phyloP scores from a whole-genome alignment of 129 eudicot species.

The Flaveria trinervia region DNA sequence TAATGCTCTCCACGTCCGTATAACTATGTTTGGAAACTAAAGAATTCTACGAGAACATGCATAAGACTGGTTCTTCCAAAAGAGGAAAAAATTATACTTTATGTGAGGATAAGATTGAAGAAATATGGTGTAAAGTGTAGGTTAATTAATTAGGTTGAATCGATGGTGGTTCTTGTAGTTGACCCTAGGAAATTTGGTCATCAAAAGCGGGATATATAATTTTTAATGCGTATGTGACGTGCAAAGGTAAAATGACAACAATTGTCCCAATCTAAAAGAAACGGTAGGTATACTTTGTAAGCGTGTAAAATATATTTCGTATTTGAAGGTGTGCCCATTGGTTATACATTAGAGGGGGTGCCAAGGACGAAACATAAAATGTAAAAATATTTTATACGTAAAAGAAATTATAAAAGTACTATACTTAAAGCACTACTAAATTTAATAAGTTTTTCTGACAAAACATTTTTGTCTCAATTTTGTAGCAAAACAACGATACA shows the following conservation, averaged over 20 bases:
- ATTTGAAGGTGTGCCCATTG: too few relatives aligned
- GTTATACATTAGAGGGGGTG: too few relatives aligned
- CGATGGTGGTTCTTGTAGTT: slow-evolving; percentile 14
- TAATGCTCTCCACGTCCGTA: slow-evolving; percentile 13
- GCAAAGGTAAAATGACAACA: slow-evolving; percentile 38
- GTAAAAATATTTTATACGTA: too few relatives aligned
- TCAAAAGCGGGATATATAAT: slow-evolving; percentile 19
- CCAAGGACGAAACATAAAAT: too few relatives aligned
- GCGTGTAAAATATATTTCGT: too few relatives aligned
- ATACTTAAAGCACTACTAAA: too few relatives aligned
- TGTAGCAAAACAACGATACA: too few relatives aligned
- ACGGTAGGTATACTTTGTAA: neutral
- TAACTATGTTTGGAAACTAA: slow-evolving; percentile 14
- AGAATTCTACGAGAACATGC: neutral
- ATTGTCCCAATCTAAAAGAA: slow-evolving; percentile 5
- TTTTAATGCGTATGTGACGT: slow-evolving; percentile 38
- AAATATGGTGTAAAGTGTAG: slow-evolving; percentile 23
- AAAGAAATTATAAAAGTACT: too few relatives aligned
- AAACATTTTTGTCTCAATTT: too few relatives aligned
- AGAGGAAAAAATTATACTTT: slow-evolving; percentile 13
- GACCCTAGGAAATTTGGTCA: slow-evolving; percentile 17
- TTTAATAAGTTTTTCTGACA: too few relatives aligned
- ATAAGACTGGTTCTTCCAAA: neutral
- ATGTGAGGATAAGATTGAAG: slow-evolving; percentile 29
- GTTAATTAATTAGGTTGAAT: slow-evolving; percentile 26